Conservation (phyloP, 148 eudicot species). For the Persicaria maculosa region DNA sequence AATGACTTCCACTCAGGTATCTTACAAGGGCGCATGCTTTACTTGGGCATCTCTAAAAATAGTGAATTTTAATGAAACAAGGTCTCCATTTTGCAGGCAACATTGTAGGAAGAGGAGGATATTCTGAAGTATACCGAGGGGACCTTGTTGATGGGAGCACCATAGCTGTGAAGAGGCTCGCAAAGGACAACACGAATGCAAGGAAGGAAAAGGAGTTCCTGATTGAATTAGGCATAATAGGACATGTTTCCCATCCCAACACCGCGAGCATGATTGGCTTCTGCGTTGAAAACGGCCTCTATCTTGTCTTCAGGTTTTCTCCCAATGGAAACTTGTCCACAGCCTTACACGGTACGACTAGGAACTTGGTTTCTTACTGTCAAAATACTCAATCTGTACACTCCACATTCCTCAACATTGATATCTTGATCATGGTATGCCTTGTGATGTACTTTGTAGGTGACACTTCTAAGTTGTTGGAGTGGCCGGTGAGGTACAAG, state of each 20-base stretch:
- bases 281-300: constrained; percentile 74
- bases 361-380: neutral
- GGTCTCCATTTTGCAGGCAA: constrained; percentile 38
- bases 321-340: constrained; percentile 66
- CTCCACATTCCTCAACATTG: too few relatives aligned
- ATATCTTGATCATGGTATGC: neutral
- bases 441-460: neutral
- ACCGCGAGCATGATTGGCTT: constrained; percentile 62
- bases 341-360: constrained; percentile 52
- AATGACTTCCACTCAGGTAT: constrained; percentile 65
- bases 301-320: constrained; percentile 63
- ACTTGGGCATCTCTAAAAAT: neutral
- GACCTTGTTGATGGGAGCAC: constrained; percentile 37
- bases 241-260: constrained; percentile 82
- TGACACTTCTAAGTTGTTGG: constrained; percentile 23
- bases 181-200: constrained; percentile 42
- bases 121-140: constrained; percentile 85
- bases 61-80: neutral
- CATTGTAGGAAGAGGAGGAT: constrained; percentile 84
- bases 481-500: constrained; percentile 58
- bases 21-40: neutral
- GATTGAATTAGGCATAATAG: constrained; percentile 64
- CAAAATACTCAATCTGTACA: too few relatives aligned
- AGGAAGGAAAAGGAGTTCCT: constrained; percentile 80
- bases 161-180: constrained; percentile 75